phyloP scores from a whole-genome alignment of 331 rosid species.

The Malus hybrid region DNA sequence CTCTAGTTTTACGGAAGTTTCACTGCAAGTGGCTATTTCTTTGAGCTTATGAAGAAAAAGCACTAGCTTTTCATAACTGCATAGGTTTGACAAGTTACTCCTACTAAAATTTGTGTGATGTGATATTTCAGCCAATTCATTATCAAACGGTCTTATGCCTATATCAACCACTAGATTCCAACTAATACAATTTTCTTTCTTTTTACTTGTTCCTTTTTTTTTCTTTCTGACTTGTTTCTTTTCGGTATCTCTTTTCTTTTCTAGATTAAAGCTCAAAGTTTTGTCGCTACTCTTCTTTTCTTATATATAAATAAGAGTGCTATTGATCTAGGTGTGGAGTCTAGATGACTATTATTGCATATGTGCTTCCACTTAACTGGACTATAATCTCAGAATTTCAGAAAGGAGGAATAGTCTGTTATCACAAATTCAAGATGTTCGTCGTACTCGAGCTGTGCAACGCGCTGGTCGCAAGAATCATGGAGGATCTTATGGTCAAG shows the following conservation, averaged over 20 bases:
- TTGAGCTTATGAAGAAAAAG: background rate
- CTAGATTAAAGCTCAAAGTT: background rate
- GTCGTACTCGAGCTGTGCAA: constrained; percentile 84
- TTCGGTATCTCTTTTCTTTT: background rate
- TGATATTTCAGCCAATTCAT: background rate
- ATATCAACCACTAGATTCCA: background rate
- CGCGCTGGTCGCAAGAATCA: constrained; percentile 89
- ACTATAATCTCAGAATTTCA: constrained; percentile 49
- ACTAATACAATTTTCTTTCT: background rate
- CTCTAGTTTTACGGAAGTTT: background rate
- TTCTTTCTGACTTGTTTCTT: background rate
- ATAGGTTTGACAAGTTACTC: background rate
- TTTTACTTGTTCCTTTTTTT: background rate
- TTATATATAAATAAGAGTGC: background rate
- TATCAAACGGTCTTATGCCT: background rate
- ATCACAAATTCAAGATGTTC: constrained; percentile 80
- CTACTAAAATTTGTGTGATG: background rate
- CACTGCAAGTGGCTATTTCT: background rate
- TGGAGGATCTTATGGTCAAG: constrained; percentile 63
- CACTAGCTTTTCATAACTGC: background rate
- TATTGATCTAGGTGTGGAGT: background rate
- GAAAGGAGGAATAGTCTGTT: constrained; percentile 54
- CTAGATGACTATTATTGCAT: background rate
- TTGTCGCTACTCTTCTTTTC: too few relatives aligned
- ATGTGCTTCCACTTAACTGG: constrained; percentile 19